Evolutionary conservation across 2,329 filamentous ascomycete genomes (phyloP).

Genomic region (Ustilaginoidea virens): DNA sequence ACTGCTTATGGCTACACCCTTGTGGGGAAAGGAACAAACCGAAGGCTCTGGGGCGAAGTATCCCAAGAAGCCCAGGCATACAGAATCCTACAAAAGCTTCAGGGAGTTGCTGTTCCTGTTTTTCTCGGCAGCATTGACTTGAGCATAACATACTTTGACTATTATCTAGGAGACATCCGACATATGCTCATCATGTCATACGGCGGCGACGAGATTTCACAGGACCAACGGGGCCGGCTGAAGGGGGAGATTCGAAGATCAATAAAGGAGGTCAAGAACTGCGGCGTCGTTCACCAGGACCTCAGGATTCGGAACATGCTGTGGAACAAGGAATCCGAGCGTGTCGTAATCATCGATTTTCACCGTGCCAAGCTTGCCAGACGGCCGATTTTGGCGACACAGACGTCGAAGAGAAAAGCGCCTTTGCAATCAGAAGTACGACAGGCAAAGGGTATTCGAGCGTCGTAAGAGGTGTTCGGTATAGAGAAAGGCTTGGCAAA

Average conservation of each 20-base stretch:
- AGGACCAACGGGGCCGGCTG: neutral
- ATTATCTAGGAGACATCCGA: neutral
- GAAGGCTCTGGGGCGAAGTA: neutral
- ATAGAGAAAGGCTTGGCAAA: no score
- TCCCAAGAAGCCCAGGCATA: constrained; percentile 1
- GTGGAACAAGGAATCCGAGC: neutral
- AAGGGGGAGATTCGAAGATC: neutral
- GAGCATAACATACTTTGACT: constrained; percentile 1
- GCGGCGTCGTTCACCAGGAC: constrained; percentile 1
- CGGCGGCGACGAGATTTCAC: constrained; percentile 1
- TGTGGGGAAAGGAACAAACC: constrained; percentile 3
- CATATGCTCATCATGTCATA: constrained; percentile 3
- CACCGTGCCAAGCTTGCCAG: no score
- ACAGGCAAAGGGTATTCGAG: neutral
- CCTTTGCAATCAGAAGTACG: neutral
- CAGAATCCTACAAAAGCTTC: constrained; percentile 1
- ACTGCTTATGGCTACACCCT: constrained; percentile 3
- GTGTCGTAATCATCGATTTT: constrained; percentile 1
- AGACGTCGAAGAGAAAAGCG: neutral
- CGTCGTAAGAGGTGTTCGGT: no score
- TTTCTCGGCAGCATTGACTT: constrained; percentile 2
- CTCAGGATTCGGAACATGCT: neutral
- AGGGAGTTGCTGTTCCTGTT: constrained; percentile 1
- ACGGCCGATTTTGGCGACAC: no score
- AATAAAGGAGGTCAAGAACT: neutral